Evolutionary conservation across 805 yeast species (phyloP), one percentile per base, ranked within the genome.

Genomic region (Yamadazyma tumulicola): DNA sequence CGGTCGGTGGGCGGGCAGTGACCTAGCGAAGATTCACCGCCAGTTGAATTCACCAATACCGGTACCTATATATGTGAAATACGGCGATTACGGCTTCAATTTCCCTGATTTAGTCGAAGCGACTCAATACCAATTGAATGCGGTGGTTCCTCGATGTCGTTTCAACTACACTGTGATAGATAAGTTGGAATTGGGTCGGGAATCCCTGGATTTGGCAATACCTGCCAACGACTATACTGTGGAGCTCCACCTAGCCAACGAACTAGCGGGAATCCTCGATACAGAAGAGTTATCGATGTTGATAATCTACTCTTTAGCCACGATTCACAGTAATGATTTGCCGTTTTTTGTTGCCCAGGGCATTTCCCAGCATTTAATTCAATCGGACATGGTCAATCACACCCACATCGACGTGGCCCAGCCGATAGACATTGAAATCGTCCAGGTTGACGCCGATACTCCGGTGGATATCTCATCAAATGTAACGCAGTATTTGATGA

Each of bases 31-130:
- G 11, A 20, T 20, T 9, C 23, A 20, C 10, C 8, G 11, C 10
- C 8, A 11, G 13, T 24, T 24, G 14, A 33, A 20, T 14, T 26
- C 27, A 16, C 37, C 27, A 9, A 34, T 34, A 3, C 47, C 25
- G 19, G 49, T 61, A 16, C 54, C 52, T 4, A 41, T 64, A 7
- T 34, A 46, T 26, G 35, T 64, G 15, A 45, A 42, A 26, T 54
- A 54, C 38, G 61, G 61, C 6, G 63, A 64, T 39, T 43, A 67
- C 8, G 74, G 73, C 1, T 67, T 77, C 43, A 55, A 59, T 12
- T 79, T 80, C 45, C 89, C 91, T 0, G 95, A 87, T 52, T 49
- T 87, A 13, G 73, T 70, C 1, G 66, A 66, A 27, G 87, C 72
- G 4, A 41, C 60, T 4, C 70, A 66, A 35, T 9, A 38, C 1